Base-by-base conservation (phyloP, 1,139 yeast species). In the Williopsis jadinii region DNA sequence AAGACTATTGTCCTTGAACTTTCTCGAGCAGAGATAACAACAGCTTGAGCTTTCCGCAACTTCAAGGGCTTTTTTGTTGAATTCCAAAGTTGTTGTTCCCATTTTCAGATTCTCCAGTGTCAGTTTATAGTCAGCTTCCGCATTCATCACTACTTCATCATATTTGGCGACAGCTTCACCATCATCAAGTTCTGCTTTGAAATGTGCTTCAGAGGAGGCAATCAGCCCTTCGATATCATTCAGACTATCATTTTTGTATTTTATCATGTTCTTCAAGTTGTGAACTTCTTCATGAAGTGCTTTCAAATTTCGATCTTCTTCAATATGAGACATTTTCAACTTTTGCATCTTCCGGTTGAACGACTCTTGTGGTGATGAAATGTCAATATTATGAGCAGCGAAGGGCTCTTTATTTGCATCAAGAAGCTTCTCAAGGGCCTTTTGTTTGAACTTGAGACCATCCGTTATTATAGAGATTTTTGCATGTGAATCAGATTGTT, bases 1-100 rank as follows among this genome's bases (percentile, higher is more conserved):
- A 9, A 67, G 69, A 0, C 64, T 59, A 5, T 56, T 47, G 2
- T 65, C 65, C 32, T 72, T 74, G 60, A 84, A 84, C 19, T 68
- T 63, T 40, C 94, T 64, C 33, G 75, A 73, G 56, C 95, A 85
- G 39, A 85, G 62, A 35, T 80, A 66, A 56, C 95, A 85, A 41
- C 72, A 68, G 32, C 77, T 69, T 12, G 70, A 70, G 8, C 58
- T 58, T 36, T 76, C 65, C 0, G 92, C 88, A 40, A 77, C 62
- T 36, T 75, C 74, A 13, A 83, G 60, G 0, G 95, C 94, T 36
- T 71, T 77, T 28, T 70, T 60, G 50, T 84, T 82, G 57, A 80
- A 84, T 39, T 74, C 76, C 34, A 75, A 67, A 1, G 88, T 79
- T 1, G 84, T 82, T 41, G 78, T 80, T 29, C 73, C 74, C 47